Evolutionary conservation across 495 filamentous ascomycete species (phyloP).

Genomic region (Aspergillus saccharolyticus): DNA sequence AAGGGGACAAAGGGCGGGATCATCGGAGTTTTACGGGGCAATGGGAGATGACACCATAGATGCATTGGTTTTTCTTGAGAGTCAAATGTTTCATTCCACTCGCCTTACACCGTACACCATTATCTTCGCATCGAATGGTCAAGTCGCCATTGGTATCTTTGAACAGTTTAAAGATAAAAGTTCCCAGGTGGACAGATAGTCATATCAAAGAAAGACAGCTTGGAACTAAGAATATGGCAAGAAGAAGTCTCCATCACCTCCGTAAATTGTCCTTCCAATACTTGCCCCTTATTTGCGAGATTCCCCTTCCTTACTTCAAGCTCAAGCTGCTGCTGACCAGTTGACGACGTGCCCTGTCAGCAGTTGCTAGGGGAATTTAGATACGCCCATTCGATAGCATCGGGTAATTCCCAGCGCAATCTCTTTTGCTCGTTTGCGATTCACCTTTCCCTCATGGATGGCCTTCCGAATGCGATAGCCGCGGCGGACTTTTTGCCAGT

Average conservation of each 20-base stretch:
- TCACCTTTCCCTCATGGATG: constrained; percentile 33
- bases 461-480: constrained; percentile 35
- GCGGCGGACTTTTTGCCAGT: constrained; percentile 36
- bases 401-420: constrained; percentile 20
- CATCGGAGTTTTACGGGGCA: constrained; percentile 41
- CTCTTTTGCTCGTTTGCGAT: constrained; percentile 30
- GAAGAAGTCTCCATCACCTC: constrained; percentile 8
- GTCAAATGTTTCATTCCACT: constrained; percentile 29
- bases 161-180: constrained; percentile 1
- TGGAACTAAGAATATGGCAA: constrained; percentile 17
- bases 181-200: neutral
- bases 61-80: constrained; percentile 15
- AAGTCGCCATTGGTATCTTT: neutral
- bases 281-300: neutral
- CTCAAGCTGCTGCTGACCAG: neutral
- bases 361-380: constrained; percentile 8
- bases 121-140: constrained; percentile 15
- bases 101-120: constrained; percentile 24
- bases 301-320: neutral
- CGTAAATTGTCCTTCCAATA: constrained; percentile 1
- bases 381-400: constrained; percentile 18
- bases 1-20: constrained; percentile 26
- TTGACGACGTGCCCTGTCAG: neutral
- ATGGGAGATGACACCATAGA: constrained; percentile 23
- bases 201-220: neutral